Evolutionary conservation across 192 early-diverging fungal genomes (phyloP), one percentile per base, ranked within the genome.

Genomic region (Coemansia sp.): DNA sequence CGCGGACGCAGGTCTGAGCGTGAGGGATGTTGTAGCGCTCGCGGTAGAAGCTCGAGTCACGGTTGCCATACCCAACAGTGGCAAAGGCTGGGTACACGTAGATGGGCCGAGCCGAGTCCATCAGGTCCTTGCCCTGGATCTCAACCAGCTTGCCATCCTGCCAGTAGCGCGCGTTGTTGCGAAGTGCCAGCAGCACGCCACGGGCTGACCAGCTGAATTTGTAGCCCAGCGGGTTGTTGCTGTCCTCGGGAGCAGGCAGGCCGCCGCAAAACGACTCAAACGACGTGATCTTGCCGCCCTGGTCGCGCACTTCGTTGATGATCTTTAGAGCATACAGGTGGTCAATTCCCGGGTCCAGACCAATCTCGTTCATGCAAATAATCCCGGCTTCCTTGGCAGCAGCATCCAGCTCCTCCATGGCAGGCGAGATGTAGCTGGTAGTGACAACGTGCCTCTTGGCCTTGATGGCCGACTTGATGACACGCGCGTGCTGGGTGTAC

Each of bases 141-240:
- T 94, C 90, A 21, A 92, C 89, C 52, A 90, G 85, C 86, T 96
- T 90, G 62, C 95, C 97, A 71, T 93, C 87, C 72, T 94, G 84
- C 70, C 90, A 87, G 80, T 90, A 99, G 56, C 89, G 93, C 62
- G 97, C 97, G 59, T 85, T 91, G 86, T 97, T 99, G 72, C 92
- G 87, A 62, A 97, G 85, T 28, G 97, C 97, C 48, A 99, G 87
- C 45, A 99, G 84, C n/a, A 99, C 97, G 60, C 97, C 97, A 69
- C 95, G 91, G 16, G 96, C 91, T 41, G 92, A 94, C 97, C 97
- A 99, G 69, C 89, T 91, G 86, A 99, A 99, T 81, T 99, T 99
- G 92, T 99, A 99, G 45, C 97, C 97, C 34, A 99, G 87, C 62
- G 97, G 97, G 80, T 98, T 98, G 88, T 96, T 94, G 61, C 91